Conservation (phyloP, 129 eudicot genomes). For the Flaveria sonorensis region DNA sequence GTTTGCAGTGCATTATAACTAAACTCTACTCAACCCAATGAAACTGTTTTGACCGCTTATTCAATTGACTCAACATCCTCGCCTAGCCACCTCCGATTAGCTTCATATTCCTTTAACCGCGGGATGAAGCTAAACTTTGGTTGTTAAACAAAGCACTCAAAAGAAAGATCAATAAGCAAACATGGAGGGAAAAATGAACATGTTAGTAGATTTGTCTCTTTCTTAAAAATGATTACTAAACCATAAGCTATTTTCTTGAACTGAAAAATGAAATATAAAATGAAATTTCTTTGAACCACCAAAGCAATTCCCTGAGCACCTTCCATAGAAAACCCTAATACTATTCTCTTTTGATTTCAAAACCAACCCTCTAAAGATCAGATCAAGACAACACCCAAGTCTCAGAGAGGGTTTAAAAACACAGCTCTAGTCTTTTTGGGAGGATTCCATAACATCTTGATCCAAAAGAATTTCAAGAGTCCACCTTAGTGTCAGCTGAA, state of each 20-base stretch:
- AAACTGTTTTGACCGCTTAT: too few relatives aligned
- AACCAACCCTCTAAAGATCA: constrained; percentile 19
- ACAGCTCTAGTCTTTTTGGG: too few relatives aligned
- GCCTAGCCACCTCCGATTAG: too few relatives aligned
- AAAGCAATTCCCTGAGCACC: constrained; percentile 24
- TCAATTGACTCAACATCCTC: too few relatives aligned
- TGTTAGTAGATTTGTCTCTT: constrained; percentile 24
- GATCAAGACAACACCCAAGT: constrained; percentile 23
- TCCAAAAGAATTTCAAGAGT: constrained; percentile 32
- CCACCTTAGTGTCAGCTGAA: constrained; percentile 49
- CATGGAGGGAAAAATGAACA: background rate
- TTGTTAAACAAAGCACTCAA: background rate
- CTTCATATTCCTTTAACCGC: too few relatives aligned
- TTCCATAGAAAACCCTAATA: constrained; percentile 28
- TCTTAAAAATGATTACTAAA: background rate
- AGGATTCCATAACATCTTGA: too few relatives aligned
- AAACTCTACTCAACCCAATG: too few relatives aligned
- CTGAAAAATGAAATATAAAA: constrained; percentile 21
- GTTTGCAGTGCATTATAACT: too few relatives aligned
- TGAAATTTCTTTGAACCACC: constrained; percentile 38
- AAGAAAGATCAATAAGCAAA: background rate
- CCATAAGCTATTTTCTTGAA: constrained; percentile 31
- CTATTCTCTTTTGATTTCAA: constrained; percentile 44
- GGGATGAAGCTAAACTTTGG: too few relatives aligned
- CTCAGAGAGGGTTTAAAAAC: too few relatives aligned